phyloP scores from a whole-genome alignment of 371 early-diverging fungal species.

The Mycotypha africana region DNA sequence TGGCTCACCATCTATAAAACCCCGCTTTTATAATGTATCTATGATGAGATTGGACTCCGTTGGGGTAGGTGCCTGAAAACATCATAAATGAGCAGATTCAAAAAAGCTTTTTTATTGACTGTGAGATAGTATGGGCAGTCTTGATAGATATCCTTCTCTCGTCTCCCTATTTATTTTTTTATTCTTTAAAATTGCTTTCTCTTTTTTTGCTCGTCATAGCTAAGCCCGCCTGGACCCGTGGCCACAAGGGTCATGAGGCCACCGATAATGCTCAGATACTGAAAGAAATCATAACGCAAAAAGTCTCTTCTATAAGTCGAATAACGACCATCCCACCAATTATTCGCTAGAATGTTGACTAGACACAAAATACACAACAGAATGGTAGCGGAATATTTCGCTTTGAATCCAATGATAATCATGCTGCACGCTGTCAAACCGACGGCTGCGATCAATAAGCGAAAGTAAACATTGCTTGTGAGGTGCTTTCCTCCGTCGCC shows the following conservation, averaged over 20 bases:
- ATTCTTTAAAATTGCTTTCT: no score
- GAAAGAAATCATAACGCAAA: constrained; percentile 97
- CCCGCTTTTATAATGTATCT: no score
- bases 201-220: constrained; percentile 97
- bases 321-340: constrained; percentile 93
- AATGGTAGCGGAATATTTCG: constrained; percentile 91
- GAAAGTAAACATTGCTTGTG: no score
- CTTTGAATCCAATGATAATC: constrained; percentile 96
- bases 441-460: constrained; percentile 66
- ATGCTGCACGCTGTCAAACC: constrained; percentile 83
- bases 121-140: no score
- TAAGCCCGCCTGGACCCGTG: constrained; percentile 88
- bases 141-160: no score
- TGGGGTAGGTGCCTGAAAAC: no score
- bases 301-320: constrained; percentile 81
- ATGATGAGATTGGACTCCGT: no score
- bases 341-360: constrained; percentile 88
- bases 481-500: constrained; percentile 85
- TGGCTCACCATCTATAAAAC: no score
- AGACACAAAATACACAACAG: constrained; percentile 83
- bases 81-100: no score
- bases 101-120: no score
- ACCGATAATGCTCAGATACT: constrained; percentile 92
- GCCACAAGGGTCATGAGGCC: constrained; percentile 89
- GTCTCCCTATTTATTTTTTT: no score